Percentiles rank a stretch among this genome's conserved stretches.
phyloP scores from a whole-genome alignment of 148 eudicot species.

The Mesembryanthemum crystallinum region DNA sequence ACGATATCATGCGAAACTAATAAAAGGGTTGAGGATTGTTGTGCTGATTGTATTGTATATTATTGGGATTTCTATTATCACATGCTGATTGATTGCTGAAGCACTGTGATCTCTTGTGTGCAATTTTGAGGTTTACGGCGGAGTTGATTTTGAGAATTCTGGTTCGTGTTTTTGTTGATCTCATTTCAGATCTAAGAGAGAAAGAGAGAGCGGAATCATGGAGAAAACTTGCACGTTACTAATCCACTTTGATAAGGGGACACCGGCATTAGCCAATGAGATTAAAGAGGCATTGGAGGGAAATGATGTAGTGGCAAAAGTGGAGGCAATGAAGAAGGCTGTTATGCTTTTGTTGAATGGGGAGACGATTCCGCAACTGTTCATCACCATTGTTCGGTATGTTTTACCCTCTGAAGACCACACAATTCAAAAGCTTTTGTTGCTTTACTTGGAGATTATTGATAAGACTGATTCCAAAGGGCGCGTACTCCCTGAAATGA shows the following conservation, averaged over 20 bases:
- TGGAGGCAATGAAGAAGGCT: slow-evolving; percentile 78
- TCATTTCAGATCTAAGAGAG: slow-evolving; percentile 21
- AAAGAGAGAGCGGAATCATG: slow-evolving; percentile 30
- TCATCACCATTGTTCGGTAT: slow-evolving; percentile 70
- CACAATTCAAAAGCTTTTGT: slow-evolving; percentile 61
- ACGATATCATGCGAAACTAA: too few species aligned
- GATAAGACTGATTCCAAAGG: slow-evolving; percentile 79
- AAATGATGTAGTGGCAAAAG: slow-evolving; percentile 53
- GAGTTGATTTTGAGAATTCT: not conserved
- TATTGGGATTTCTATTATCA: too few species aligned
- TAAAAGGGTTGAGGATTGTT: too few species aligned
- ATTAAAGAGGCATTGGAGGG: slow-evolving; percentile 81
- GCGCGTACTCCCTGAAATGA: slow-evolving; percentile 67
- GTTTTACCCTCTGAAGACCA: slow-evolving; percentile 79
- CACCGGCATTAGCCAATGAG: slow-evolving; percentile 76
- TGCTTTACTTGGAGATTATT: slow-evolving; percentile 70
- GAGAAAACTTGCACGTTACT: slow-evolving; percentile 68
- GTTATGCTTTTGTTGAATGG: slow-evolving; percentile 75
- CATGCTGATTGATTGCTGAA: too few species aligned
- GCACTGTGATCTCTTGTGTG: too few species aligned
- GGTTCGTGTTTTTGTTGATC: not conserved
- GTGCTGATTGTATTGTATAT: too few species aligned
- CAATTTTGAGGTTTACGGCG: not conserved
- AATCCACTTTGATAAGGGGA: slow-evolving; percentile 75
- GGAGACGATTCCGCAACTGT: slow-evolving; percentile 69